Conservation (phyloP, 2,329 filamentous ascomycete species). For the Berkeleyomyces basicola region DNA sequence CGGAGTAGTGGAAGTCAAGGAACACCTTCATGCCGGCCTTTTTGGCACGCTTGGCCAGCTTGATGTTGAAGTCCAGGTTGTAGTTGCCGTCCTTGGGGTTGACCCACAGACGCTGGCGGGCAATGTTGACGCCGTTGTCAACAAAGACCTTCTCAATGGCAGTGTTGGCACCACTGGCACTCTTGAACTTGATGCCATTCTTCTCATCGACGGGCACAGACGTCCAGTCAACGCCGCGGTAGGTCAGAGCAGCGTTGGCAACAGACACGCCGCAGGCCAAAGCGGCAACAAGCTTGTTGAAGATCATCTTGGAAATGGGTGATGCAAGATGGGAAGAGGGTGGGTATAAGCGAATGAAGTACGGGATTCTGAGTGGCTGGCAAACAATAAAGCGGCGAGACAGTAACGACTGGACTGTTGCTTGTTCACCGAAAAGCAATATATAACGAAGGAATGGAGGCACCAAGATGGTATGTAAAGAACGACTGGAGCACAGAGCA, state of each 20-base stretch:
- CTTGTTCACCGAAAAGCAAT: not conserved
- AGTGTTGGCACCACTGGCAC: constrained; percentile 32
- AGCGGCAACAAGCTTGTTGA: not conserved
- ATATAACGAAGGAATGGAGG: not conserved
- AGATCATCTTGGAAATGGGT: constrained; percentile 6
- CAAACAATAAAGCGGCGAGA: not conserved
- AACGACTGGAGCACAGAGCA: not conserved
- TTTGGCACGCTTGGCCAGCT: constrained; percentile 47
- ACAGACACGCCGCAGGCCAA: constrained; percentile 4
- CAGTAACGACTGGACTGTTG: constrained; percentile 1
- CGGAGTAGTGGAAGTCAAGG: constrained; percentile 49
- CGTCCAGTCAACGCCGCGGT: constrained; percentile 55
- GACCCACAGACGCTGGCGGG: constrained; percentile 57
- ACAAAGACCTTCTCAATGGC: constrained; percentile 47
- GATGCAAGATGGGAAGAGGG: not conserved
- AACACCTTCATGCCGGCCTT: constrained; percentile 44
- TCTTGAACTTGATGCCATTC: constrained; percentile 44
- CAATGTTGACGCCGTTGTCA: constrained; percentile 47
- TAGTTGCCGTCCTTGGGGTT: constrained; percentile 48
- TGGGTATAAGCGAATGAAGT: not conserved
- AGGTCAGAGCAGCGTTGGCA: constrained; percentile 32
- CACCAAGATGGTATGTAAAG: not conserved
- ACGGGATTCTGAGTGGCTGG: not conserved
- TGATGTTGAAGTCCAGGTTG: constrained; percentile 52
- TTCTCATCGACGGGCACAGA: constrained; percentile 47